Evolutionary conservation across 129 eudicot genomes (phyloP).

Genomic region (Chrysanthemum seticuspe): DNA sequence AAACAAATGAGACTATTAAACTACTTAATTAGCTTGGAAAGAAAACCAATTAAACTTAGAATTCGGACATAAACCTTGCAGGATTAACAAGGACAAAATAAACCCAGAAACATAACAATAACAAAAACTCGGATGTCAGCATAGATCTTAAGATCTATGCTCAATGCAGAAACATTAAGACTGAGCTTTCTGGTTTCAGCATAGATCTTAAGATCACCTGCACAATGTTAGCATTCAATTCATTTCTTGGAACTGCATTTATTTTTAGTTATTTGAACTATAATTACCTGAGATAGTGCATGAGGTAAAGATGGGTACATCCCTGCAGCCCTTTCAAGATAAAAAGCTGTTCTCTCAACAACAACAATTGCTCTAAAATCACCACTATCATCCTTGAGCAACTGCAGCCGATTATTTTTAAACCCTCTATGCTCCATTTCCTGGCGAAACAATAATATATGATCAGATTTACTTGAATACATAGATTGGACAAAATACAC

Average conservation of each 20-base stretch:
- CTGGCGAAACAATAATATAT: constrained; percentile 29
- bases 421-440: constrained; percentile 39
- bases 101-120: too few species aligned
- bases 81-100: too few species aligned
- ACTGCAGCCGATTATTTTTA: constrained; percentile 13
- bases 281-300: constrained; percentile 48
- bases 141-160: too few species aligned
- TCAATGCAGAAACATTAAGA: too few species aligned
- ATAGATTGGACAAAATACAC: neutral
- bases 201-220: constrained; percentile 24
- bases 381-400: constrained; percentile 30
- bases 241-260: neutral
- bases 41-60: too few species aligned
- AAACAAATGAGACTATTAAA: too few species aligned
- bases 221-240: constrained; percentile 21
- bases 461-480: neutral
- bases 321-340: constrained; percentile 53
- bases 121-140: too few species aligned
- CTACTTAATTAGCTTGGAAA: too few species aligned
- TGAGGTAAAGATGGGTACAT: constrained; percentile 50
- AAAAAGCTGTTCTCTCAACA: constrained; percentile 45
- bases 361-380: constrained; percentile 32
- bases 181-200: too few species aligned
- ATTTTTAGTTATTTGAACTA: neutral
- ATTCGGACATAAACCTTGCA: too few species aligned